Conservation (phyloP, 148 eudicot genomes). For the Persicaria maculosa region DNA sequence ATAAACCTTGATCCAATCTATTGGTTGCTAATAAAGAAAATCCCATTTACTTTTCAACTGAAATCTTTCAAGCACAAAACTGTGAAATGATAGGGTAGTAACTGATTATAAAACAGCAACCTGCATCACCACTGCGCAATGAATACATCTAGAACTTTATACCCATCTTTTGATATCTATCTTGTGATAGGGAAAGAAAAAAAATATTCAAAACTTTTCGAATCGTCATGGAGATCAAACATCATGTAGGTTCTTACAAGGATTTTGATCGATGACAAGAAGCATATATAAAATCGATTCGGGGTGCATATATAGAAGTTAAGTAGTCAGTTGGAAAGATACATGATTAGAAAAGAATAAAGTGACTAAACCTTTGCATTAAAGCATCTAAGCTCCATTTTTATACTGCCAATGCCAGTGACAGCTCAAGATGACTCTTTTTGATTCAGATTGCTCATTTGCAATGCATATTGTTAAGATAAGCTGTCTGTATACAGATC, state of each 20-base stretch:
- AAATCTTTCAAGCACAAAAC: background rate
- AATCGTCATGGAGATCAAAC: too few species aligned
- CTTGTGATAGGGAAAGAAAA: too few species aligned
- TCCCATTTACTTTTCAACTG: background rate
- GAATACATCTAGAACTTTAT: background rate
- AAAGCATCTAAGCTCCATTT: background rate
- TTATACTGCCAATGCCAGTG: background rate
- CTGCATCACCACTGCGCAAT: background rate
- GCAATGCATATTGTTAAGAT: background rate
- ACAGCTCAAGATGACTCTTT: background rate
- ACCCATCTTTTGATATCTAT: too few species aligned
- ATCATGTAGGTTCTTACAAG: too few species aligned
- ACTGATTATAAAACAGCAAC: background rate
- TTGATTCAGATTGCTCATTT: background rate
- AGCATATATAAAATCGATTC: too few species aligned
- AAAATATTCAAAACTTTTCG: too few species aligned
- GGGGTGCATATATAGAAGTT: background rate
- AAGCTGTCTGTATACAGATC: background rate
- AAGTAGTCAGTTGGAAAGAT: background rate
- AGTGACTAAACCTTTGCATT: background rate
- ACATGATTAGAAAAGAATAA: background rate
- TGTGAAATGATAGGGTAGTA: background rate
- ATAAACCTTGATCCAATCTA: too few species aligned
- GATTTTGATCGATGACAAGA: too few species aligned
- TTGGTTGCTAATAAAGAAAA: background rate